Conservation (phyloP, 495 filamentous ascomycete genomes). For the Bathelium albidoporum region DNA sequence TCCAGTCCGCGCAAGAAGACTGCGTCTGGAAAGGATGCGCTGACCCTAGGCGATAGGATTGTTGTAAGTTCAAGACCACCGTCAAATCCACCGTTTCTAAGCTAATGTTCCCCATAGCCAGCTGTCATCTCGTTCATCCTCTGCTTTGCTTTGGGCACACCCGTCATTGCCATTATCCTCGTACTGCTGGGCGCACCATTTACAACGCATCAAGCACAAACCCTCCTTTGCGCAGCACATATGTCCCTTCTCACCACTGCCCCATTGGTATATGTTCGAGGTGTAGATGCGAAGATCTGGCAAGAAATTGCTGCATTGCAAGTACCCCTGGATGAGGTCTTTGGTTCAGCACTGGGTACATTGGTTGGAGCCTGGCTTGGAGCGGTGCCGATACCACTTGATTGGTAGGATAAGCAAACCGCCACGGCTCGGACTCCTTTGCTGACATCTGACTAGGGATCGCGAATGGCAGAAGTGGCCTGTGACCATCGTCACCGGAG, state of each 20-base stretch:
- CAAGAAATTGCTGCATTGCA: constrained; percentile 49
- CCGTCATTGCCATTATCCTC: constrained; percentile 51
- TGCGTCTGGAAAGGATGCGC: constrained; percentile 15
- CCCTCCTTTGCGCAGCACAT: constrained; percentile 68
- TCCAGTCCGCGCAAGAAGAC: constrained; percentile 26
- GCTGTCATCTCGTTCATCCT: constrained; percentile 53
- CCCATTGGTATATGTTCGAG: constrained; percentile 72
- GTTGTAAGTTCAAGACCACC: constrained; percentile 21
- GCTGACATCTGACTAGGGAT: constrained; percentile 39
- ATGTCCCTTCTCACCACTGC: constrained; percentile 64
- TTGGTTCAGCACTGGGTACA: constrained; percentile 55
- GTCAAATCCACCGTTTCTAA: constrained; percentile 4
- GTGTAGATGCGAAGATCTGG: constrained; percentile 67
- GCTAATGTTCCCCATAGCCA: constrained; percentile 40
- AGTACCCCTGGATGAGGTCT: constrained; percentile 54
- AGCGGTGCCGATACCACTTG: constrained; percentile 85
- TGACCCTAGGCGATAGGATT: constrained; percentile 17
- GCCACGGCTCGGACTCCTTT: background rate
- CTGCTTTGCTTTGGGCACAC: constrained; percentile 42
- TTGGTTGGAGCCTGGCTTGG: constrained; percentile 64
- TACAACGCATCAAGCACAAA: constrained; percentile 71
- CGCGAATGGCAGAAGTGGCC: constrained; percentile 98
- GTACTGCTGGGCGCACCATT: constrained; percentile 87
- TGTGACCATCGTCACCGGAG: constrained; percentile 71
- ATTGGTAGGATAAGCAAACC: constrained; percentile 53